A percentile compares a stretch with the other conserved stretches of the same genome.
Conservation (phyloP, 352 stramenopile species). For the Blastocystis sp. region DNA sequence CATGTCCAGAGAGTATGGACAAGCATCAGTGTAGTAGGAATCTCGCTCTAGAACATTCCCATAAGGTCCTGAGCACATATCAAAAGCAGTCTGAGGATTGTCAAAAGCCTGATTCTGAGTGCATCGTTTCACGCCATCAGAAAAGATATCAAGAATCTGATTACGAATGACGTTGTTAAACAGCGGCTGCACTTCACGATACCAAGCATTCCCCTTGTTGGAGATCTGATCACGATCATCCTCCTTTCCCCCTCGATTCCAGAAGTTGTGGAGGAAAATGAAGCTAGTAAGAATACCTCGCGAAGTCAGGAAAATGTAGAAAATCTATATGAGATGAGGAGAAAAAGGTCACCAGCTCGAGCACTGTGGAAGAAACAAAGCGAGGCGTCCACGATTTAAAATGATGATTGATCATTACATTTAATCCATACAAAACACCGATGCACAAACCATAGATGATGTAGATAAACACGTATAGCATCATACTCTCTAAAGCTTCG, state of each 20-base stretch:
- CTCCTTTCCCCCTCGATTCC: background rate
- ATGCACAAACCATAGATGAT: conserved; percentile 27
- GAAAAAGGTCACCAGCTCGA: background rate
- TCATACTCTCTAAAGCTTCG: conserved; percentile 18
- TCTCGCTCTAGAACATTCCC: background rate
- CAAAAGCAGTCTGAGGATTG: conserved; percentile 3
- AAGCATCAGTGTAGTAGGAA: background rate
- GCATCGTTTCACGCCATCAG: background rate
- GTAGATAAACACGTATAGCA: conserved; percentile 58
- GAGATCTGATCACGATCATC: background rate
- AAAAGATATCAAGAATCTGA: conserved; percentile 57
- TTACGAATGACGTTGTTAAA: conserved; percentile 34
- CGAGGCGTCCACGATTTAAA: background rate
- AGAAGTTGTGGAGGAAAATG: conserved; percentile 41
- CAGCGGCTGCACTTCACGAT: conserved; percentile 31
- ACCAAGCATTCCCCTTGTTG: conserved; percentile 16
- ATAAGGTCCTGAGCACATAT: background rate
- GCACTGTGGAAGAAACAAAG: background rate
- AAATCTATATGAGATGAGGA: background rate
- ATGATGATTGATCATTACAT: conserved; percentile 20
- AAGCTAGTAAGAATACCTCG: background rate
- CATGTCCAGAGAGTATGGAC: background rate
- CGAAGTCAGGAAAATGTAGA: conserved; percentile 24
- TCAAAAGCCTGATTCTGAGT: background rate
- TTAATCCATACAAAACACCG: conserved; percentile 5